Evolutionary conservation across 352 stramenopile genomes (phyloP), one percentile per base, ranked within the genome.

Genomic region (Saprolegnia diclina): DNA sequence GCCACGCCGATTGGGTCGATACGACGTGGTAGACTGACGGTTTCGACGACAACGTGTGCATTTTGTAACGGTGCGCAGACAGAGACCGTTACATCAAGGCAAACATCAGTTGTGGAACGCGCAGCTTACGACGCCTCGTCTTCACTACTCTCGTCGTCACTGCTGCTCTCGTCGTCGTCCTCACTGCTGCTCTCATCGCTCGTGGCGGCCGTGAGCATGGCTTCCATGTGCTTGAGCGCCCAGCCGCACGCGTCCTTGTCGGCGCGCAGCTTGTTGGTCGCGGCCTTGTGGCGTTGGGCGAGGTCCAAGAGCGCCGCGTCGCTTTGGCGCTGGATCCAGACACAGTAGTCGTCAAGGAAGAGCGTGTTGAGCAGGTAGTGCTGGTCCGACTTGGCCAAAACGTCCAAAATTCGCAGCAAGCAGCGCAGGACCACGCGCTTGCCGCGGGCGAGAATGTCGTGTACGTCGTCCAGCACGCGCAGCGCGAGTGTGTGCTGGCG

Each of bases 281-380:
- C 59, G 0, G 40, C 56, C 6, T 70, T 57, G 3, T 93, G 54
- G 11, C 82, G 73, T 13, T 73, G 50, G 18, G 80, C 78, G 1
- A 87, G 71, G 29, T 42, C 48, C 5, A 73, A 40, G 26, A 94
- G 68, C 44, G 69, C 68, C 16, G 81, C 73, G 64, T 95, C 85
- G 18, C 24, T 59, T 14, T 91, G 71, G 0, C 79, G 82, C 64
- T 95, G 87, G 22, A 95, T 80, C 87, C 86, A 95, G 29, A 93
- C 80, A 44, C 87, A 94, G 65, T 98, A 98, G 69, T 97, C 94
- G 72, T 98, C 86, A 37, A 99, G 80, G 69, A 94, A 98, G n/a
- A 99, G 73, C 61, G 93, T 89, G 72, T 98, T 98, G 38, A 98
- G 87, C 18, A 98, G 74, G 77, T 99, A 98, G 76, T 99, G 94